Evolutionary conservation across 352 stramenopile genomes (phyloP).

Genomic region (Pythium rishiriense): DNA sequence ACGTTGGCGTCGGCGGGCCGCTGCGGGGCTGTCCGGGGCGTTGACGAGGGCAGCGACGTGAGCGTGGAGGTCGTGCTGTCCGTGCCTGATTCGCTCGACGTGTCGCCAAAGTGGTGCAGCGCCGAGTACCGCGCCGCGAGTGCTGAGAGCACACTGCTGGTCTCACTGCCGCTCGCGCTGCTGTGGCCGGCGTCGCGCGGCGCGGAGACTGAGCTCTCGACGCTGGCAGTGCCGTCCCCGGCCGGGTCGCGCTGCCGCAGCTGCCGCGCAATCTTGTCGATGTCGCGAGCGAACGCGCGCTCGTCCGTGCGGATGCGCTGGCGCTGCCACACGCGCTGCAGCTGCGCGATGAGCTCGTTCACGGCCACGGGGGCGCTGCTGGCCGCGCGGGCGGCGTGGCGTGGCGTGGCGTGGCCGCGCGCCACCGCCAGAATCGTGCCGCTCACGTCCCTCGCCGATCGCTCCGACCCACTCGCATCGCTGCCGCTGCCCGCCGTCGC

Average conservation of each 20-base stretch:
- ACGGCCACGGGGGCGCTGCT: slow-evolving; percentile 5
- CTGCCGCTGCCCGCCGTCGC: not conserved
- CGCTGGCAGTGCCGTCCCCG: no score
- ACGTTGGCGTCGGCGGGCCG: slow-evolving; percentile 36
- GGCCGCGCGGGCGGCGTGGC: not conserved
- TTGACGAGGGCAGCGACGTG: not conserved
- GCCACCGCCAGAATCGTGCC: slow-evolving; percentile 10
- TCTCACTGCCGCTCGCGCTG: slow-evolving; percentile 15
- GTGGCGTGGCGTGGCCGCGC: not conserved
- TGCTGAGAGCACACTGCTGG: slow-evolving; percentile 13
- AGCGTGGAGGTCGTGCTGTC: slow-evolving; percentile 6
- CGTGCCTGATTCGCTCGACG: slow-evolving; percentile 17
- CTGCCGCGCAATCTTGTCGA: slow-evolving; percentile 54
- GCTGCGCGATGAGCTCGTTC: slow-evolving; percentile 55
- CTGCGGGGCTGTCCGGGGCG: not conserved
- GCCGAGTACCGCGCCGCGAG: slow-evolving; percentile 4
- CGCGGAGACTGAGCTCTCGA: not conserved
- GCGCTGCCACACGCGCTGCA: slow-evolving; percentile 61
- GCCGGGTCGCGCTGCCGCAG: slow-evolving; percentile 1
- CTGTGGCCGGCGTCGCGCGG: not conserved
- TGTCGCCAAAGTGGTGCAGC: slow-evolving; percentile 9
- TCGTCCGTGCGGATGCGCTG: slow-evolving; percentile 69
- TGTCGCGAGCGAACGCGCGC: slow-evolving; percentile 60
- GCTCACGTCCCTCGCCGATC: not conserved
- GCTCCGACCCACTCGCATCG: not conserved